Evolutionary conservation across 2,329 filamentous ascomycete genomes (phyloP), one percentile per base, ranked within the genome.

Genomic region (Colletotrichum cordylinicola): DNA sequence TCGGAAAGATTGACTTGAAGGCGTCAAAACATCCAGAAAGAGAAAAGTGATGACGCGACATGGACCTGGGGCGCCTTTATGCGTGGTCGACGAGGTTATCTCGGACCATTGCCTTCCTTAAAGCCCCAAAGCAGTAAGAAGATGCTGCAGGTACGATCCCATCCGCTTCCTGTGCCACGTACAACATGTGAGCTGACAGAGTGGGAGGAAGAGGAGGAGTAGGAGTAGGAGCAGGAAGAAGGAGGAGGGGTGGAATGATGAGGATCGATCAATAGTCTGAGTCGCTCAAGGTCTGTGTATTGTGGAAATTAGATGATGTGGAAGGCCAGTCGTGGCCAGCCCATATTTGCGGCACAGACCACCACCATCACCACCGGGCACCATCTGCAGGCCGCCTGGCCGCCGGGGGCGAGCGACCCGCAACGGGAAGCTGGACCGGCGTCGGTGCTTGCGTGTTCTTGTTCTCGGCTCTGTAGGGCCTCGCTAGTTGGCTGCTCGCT

Each of bases 261-360:
- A 73, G 27, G 56, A 68, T 69, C 58, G 58, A 56, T 55, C 64
- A 76, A 74, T 61, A 69, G 58, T 52, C 37, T 52, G 70, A 48
- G 13, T 52, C 27, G 58, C 24, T 24, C 33, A 66, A 55, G 33
- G 69, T 62, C 39, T 48, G 48, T 68, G 56, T 68, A 21, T n/a
- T 76, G 74, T 76, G 74, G 74, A 76, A 76, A 76, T 76, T 73
- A 64, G 29, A 60, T 69, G 35, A 56, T 56, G 43, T 39, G 55
- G 13, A 61, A 68, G 31, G 64, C 56, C 29, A 31, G 29, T 8
- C 29, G 29, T 27, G 24, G 24, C 29, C 21, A 72, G 43, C 37
- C 58, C 67, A 43, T 35, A 52, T 29, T 75, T 62, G 18, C 27
- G n/a, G 73, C 73, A 72, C 62, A 52, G 74, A 67, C 70, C 58